A percentile compares a stretch with the other conserved stretches of the same genome.
These are phyloP conservation scores for Clonostachys rosea DNA, from an alignment of 2,329 filamentous ascomycete genomes.

Conservation along the genomic window DNA sequence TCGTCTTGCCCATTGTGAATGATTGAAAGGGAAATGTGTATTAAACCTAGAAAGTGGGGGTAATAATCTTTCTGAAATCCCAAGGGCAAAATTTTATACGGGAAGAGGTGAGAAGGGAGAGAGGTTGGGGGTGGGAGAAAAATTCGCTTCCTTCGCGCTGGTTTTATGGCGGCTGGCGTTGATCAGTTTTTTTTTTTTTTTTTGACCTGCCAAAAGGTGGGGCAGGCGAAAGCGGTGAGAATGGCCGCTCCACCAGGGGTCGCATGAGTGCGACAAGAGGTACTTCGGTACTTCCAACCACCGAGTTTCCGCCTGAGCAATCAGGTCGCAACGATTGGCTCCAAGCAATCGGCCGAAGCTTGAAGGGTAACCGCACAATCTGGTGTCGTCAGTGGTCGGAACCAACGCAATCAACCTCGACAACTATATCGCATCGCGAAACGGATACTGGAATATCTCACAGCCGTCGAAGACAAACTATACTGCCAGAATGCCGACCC, in stretches of 20 bases:
- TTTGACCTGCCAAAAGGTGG: conserved; percentile 26
- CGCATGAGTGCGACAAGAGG: background rate
- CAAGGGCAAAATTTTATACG: conserved; percentile 5
- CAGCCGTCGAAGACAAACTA: too few species aligned
- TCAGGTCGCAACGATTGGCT: conserved; percentile 12
- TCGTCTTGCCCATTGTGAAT: conserved; percentile 60
- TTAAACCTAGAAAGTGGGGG: conserved; percentile 1
- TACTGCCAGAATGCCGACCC: conserved; percentile 63
- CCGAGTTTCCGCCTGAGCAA: conserved; percentile 16
- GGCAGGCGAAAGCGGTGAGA: conserved; percentile 25
- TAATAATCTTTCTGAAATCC: background rate
- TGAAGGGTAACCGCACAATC: too few species aligned
- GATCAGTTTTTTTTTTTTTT: conserved; percentile 15
- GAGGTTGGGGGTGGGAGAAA: conserved; percentile 3
- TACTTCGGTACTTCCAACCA: conserved; percentile 3
- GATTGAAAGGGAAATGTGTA: conserved; percentile 5
- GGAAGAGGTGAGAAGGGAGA: conserved; percentile 8
- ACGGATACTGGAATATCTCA: too few species aligned
- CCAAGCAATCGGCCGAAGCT: background rate
- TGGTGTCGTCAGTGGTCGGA: too few species aligned
- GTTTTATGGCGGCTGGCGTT: conserved; percentile 10
- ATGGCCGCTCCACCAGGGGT: too few species aligned
- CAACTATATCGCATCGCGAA: too few species aligned
- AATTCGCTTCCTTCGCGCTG: background rate
- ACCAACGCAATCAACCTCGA: too few species aligned